A percentile compares a stretch with the other conserved stretches of the same genome.
Conservation (phyloP, 768 basidiomycete species). For the Butyriboletus loyo region DNA sequence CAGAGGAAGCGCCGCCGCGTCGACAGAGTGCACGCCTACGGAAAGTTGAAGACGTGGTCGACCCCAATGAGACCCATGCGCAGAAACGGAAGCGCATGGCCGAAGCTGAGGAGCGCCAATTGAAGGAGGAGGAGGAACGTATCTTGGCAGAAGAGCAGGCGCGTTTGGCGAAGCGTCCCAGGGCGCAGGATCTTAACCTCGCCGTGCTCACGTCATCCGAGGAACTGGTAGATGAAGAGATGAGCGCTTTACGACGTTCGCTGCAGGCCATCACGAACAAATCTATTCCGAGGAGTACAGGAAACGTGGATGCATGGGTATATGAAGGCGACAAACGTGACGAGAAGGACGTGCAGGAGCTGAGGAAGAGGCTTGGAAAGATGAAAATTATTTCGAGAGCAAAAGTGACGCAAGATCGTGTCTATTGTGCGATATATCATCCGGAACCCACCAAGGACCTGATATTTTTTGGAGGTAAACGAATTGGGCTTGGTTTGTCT, state of each 20-base stretch:
- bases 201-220: slow-evolving; percentile 47
- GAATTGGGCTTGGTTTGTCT: not conserved
- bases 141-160: slow-evolving; percentile 60
- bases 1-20: slow-evolving; percentile 48
- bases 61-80: slow-evolving; percentile 63
- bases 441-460: slow-evolving; percentile 77
- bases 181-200: slow-evolving; percentile 65
- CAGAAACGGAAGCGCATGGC: slow-evolving; percentile 67
- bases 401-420: slow-evolving; percentile 71
- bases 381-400: slow-evolving; percentile 72
- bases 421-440: slow-evolving; percentile 81
- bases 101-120: slow-evolving; percentile 53
- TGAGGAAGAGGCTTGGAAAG: slow-evolving; percentile 52
- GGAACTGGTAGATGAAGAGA: slow-evolving; percentile 43
- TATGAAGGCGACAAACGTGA: slow-evolving; percentile 49
- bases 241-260: slow-evolving; percentile 43
- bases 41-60: slow-evolving; percentile 34
- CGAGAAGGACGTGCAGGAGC: slow-evolving; percentile 44
- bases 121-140: slow-evolving; percentile 60
- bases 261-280: slow-evolving; percentile 41
- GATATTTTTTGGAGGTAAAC: slow-evolving; percentile 79
- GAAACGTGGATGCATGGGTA: slow-evolving; percentile 49
- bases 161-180: slow-evolving; percentile 62
- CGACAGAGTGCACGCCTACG: slow-evolving; percentile 66
- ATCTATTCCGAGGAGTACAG: slow-evolving; percentile 37